Base-by-base conservation (phyloP, 2,329 filamentous ascomycete genomes). In the Furcasterigmium furcatum region DNA sequence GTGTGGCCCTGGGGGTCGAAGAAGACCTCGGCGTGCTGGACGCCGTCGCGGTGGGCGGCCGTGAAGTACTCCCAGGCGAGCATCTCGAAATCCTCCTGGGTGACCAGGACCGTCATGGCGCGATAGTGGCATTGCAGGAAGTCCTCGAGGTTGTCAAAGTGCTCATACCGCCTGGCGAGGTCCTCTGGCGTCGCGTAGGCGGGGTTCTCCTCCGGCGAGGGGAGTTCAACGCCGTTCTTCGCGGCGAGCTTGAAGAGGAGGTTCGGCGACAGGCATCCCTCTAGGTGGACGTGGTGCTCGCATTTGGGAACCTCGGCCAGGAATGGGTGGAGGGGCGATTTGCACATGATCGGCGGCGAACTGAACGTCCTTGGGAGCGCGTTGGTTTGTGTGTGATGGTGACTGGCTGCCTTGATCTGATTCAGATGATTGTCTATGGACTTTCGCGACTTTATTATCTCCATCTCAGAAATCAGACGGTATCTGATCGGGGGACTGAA, bases 1-100 rank as follows among this genome's bases (percentile, higher is more conserved):
- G 80, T 76, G 62, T 91, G 87, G 2, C 84, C 85, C 63, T 91
- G 87, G 2, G 87, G 87, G 61, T 91, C 87, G 66, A 91, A 91
- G 69, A 89, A 91, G 51, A 89, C 75, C 63, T 91, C 87, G 14
- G 84, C 84, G 58, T 91, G 86, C 42, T 78, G 73, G 3, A 90
- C 81, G 27, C 80, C 79, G 51, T 88, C 80, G 2, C 66, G 65
- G 19, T 79, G 73, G 3, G 85, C 87, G 46, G 75, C 78, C 30
- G 71, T 58, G 61, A 91, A 86, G 66, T 91, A 91, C 49, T 78
- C 76, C 71, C 80, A 86, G 7, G 85, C 85, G 8, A 91, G 73
- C 41, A 77, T 77, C 59, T 87, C 82, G 57, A 88, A 91, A 65
- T 91, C 87, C n/a, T 70, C 65, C 16, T 74, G 68, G 6, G 76